A percentile compares a stretch with the other conserved stretches of the same genome.
Evolutionary conservation across 2,329 filamentous ascomycete species (phyloP).

Genomic region (Neodidymelliopsis sp.): DNA sequence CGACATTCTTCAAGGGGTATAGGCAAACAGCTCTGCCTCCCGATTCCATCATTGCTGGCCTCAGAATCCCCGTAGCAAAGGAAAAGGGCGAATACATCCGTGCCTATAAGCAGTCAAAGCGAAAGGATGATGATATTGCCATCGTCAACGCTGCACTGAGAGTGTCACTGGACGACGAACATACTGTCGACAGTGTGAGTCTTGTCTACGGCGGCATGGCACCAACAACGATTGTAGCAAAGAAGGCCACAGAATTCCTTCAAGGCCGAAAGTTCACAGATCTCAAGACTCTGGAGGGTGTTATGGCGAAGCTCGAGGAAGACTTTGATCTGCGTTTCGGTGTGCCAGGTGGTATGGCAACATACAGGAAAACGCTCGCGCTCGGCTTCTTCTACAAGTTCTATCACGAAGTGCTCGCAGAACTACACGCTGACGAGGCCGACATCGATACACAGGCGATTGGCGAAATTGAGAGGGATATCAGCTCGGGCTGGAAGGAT

Average conservation of each 20-base stretch:
- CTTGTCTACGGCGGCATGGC: constrained; percentile 97
- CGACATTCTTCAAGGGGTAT: constrained; percentile 91
- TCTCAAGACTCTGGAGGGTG: constrained; percentile 82
- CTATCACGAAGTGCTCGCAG: constrained; percentile 84
- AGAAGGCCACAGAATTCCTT: constrained; percentile 76
- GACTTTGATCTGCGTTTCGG: constrained; percentile 91
- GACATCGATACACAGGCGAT: constrained; percentile 76
- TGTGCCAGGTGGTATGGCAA: constrained; percentile 97
- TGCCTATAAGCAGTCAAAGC: constrained; percentile 94
- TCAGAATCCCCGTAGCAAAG: constrained; percentile 81
- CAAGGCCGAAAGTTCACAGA: constrained; percentile 81
- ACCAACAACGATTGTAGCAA: constrained; percentile 86
- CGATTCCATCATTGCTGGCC: constrained; percentile 83
- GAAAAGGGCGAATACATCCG: constrained; percentile 83
- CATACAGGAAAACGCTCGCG: constrained; percentile 88
- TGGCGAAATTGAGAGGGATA: constrained; percentile 82
- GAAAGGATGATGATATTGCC: constrained; percentile 98
- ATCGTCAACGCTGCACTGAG: constrained; percentile 91
- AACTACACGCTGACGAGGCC: constrained; percentile 60
- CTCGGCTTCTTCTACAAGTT: constrained; percentile 97
- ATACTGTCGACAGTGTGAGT: constrained; percentile 76
- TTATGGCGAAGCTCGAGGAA: constrained; percentile 85
- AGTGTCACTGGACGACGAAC: constrained; percentile 72
- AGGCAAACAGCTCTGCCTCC: constrained; percentile 80
- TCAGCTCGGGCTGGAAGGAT: constrained; percentile 84